phyloP scores from a whole-genome alignment of 352 stramenopile genomes.

The Globisporangium megalacanthum region DNA sequence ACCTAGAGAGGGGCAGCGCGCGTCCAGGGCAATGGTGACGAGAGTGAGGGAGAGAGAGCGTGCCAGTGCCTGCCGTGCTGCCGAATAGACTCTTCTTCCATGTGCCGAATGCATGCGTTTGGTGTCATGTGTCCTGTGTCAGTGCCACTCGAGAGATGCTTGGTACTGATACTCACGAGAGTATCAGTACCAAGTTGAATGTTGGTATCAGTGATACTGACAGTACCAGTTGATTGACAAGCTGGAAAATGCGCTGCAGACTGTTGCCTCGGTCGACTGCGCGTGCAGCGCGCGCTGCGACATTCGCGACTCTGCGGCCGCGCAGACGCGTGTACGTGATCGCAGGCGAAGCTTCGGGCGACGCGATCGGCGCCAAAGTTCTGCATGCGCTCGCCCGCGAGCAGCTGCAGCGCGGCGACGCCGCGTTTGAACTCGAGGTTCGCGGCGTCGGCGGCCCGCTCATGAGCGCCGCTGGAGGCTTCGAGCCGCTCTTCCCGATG shows the following conservation, averaged over 20 bases:
- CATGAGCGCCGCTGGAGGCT: slow-evolving; percentile 39
- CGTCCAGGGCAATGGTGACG: not conserved
- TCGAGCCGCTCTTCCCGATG: slow-evolving; percentile 67
- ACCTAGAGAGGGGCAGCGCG: not conserved
- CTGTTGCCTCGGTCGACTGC: too few species aligned
- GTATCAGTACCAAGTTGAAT: too few species aligned
- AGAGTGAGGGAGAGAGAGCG: not conserved
- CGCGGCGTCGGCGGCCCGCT: slow-evolving; percentile 58
- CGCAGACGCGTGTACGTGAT: slow-evolving; percentile 48
- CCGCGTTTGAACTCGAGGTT: slow-evolving; percentile 25
- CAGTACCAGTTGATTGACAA: too few species aligned
- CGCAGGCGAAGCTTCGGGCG: slow-evolving; percentile 63
- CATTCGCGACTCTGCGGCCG: not conserved
- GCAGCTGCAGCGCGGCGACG: slow-evolving; percentile 3
- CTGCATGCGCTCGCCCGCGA: slow-evolving; percentile 42
- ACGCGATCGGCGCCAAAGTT: slow-evolving; percentile 72
- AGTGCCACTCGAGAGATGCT: too few species aligned
- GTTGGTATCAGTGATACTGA: too few species aligned
- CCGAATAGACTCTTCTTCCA: slow-evolving; percentile 1
- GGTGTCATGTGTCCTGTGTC: too few species aligned
- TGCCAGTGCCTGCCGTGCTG: not conserved
- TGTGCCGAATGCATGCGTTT: too few species aligned
- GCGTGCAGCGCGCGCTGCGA: not conserved
- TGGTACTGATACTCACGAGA: too few species aligned
- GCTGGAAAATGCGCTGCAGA: too few species aligned